phyloP scores from a whole-genome alignment of 2,329 filamentous ascomycete species.

The Amesomyces nigricolor region DNA sequence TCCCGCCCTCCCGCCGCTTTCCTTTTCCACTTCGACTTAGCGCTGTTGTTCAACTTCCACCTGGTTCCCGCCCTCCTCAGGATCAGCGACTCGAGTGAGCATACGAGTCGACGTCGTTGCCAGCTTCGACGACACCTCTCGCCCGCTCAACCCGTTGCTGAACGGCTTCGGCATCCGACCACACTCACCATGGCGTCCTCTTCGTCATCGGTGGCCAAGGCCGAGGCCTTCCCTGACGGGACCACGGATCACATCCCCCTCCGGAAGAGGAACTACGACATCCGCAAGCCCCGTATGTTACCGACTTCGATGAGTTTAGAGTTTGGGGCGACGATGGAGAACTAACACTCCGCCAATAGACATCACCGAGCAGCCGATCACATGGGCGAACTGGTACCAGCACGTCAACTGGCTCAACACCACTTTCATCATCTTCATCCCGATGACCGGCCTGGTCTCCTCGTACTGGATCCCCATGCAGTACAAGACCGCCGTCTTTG shows the following conservation, averaged over 20 bases:
- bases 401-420: conserved; percentile 94
- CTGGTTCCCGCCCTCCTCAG: neutral
- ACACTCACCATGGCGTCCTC: conserved; percentile 34
- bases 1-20: conserved; percentile 5
- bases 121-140: conserved; percentile 5
- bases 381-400: conserved; percentile 78
- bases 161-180: conserved; percentile 2
- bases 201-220: conserved; percentile 36
- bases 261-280: conserved; percentile 43
- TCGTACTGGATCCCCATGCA: conserved; percentile 74
- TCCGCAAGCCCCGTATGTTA: conserved; percentile 58
- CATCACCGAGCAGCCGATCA: conserved; percentile 78
- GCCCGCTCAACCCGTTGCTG: conserved; percentile 9
- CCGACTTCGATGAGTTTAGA: neutral
- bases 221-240: conserved; percentile 45
- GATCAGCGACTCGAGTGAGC: conserved; percentile 11
- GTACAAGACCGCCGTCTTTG: conserved; percentile 65
- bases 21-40: conserved; percentile 4
- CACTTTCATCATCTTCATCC: conserved; percentile 71
- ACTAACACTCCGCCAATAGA: conserved; percentile 33
- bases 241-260: conserved; percentile 51
- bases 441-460: conserved; percentile 65
- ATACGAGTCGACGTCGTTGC: conserved; percentile 7
- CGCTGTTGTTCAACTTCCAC: neutral
- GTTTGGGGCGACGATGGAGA: neutral